phyloP scores from a whole-genome alignment of 768 basidiomycete genomes.

The Collybia mongolica region DNA sequence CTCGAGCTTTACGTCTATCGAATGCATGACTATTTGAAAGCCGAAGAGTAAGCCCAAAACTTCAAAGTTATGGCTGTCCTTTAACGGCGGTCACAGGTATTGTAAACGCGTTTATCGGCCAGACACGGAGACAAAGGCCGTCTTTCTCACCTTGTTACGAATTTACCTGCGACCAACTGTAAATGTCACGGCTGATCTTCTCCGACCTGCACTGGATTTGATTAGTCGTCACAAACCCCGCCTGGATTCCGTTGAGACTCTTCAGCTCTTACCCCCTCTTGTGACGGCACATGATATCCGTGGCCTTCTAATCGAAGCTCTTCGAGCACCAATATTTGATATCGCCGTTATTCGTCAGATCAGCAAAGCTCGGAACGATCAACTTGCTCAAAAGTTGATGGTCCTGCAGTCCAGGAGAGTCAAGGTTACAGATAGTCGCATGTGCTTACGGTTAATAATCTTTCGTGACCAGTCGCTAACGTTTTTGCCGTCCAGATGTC shows the following conservation, averaged over 20 bases:
- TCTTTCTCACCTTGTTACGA: slow-evolving; percentile 84
- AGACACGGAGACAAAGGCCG: slow-evolving; percentile 48
- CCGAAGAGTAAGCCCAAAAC: slow-evolving; percentile 69
- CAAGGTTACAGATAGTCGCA: slow-evolving; percentile 87
- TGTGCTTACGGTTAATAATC: slow-evolving; percentile 53
- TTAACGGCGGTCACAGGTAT: slow-evolving; percentile 52
- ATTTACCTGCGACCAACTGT: slow-evolving; percentile 81
- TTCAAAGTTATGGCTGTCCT: background rate
- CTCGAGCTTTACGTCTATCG: slow-evolving; percentile 94
- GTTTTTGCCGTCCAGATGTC: slow-evolving; percentile 59
- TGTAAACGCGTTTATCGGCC: slow-evolving; percentile 81
- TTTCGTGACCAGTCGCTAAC: background rate
- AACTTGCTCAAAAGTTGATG: slow-evolving; percentile 72
- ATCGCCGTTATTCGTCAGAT: slow-evolving; percentile 68
- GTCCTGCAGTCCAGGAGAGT: slow-evolving; percentile 77
- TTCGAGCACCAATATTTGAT: slow-evolving; percentile 68
- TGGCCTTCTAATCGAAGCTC: slow-evolving; percentile 71
- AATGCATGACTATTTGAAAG: slow-evolving; percentile 78
- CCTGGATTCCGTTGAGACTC: slow-evolving; percentile 77
- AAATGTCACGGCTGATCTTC: slow-evolving; percentile 50
- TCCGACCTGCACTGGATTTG: slow-evolving; percentile 83
- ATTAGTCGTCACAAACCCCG: slow-evolving; percentile 83
- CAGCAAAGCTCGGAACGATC: slow-evolving; percentile 73
- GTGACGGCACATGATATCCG: slow-evolving; percentile 81
- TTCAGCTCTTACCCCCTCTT: slow-evolving; percentile 87